Base-by-base conservation (phyloP, 1,284 basidiomycete species). In the Malassezia yamatoensis region DNA sequence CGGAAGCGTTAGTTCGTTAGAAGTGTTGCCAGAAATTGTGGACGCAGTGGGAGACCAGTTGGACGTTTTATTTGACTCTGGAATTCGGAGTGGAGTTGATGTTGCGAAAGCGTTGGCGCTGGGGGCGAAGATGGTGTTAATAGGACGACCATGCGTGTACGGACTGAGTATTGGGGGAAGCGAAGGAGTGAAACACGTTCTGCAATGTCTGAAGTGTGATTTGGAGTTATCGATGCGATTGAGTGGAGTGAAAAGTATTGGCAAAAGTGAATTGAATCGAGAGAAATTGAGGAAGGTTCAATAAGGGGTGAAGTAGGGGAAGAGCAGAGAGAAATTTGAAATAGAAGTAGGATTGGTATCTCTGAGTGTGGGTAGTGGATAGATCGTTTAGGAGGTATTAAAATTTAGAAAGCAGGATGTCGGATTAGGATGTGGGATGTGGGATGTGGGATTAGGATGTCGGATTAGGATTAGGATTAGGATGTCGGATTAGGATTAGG, bases 141-240 rank as follows among this genome's bases (percentile, higher is more conserved):
- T 73, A 20, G 70, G 70, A 12, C 49, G 70, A 13, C 70, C 70
- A 1, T 71, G 60, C 53, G 62, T 63, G 32, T 73, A 62, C 53
- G 70, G 67, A n/a, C 61, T 71, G 12, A 62, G 67, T 1, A 36
- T 62, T 4, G 58, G 61, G 10, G 70, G 70, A 3, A 50, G 66
- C 46, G 62, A 70, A 10, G 70, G 70, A 12, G 70, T 70, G 2
- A 40, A 54, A 8, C 51, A 55, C 29, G 69, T 71, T 29, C 55
- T 72, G 43, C 63, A 60, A 48, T 59, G 57, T 21, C 37, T 72
- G n/a, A 39, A 65, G 9, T 68, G 66, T 5, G 70, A 72, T 45
- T 61, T 68, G 36, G 68, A 70, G 39, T 39, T 69, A 18, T 45
- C 43, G 20, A 29, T 45, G 43, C 43, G 43, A 29, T 16, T 45